Conservation (phyloP, 495 filamentous ascomycete species). For the Thermochaetoides thermophila region DNA sequence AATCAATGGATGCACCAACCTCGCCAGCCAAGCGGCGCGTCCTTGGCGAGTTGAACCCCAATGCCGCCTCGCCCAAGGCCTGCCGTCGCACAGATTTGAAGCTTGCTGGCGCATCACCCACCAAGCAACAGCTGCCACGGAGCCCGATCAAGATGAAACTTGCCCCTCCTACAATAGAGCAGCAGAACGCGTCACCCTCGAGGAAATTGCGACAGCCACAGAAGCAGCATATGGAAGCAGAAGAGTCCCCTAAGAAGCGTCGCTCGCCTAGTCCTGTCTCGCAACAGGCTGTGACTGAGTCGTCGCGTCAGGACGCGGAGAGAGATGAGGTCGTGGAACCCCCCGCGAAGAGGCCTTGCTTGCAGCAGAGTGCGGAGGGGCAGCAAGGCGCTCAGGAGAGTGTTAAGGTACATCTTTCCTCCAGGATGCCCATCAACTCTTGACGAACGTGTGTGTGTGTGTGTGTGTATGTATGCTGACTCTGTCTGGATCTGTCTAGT, state of each 20-base stretch:
- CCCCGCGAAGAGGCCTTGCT: slow-evolving; percentile 4
- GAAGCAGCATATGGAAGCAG: background rate
- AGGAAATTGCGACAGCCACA: too few relatives aligned
- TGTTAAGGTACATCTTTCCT: background rate
- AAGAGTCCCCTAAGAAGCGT: slow-evolving; percentile 1
- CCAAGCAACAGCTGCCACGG: background rate
- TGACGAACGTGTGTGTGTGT: background rate
- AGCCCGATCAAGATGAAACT: background rate
- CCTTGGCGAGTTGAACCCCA: slow-evolving; percentile 27
- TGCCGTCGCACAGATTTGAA: background rate
- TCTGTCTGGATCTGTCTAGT: background rate
- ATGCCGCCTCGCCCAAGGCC: slow-evolving; percentile 18
- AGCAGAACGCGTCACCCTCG: too few relatives aligned
- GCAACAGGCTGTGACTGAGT: too few relatives aligned
- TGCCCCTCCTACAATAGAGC: background rate
- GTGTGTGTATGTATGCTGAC: background rate
- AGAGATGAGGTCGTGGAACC: background rate
- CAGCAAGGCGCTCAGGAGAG: background rate
- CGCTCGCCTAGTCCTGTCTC: background rate
- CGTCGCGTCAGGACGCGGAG: background rate
- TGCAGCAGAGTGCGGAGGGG: background rate
- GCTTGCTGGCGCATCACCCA: too few relatives aligned
- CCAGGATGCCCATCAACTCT: background rate
- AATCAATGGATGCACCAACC: slow-evolving; percentile 28
- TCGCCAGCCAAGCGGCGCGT: slow-evolving; percentile 31